Evolutionary conservation across 306 rosid genomes (phyloP).

Genomic region (Erythrophleum fordii): DNA sequence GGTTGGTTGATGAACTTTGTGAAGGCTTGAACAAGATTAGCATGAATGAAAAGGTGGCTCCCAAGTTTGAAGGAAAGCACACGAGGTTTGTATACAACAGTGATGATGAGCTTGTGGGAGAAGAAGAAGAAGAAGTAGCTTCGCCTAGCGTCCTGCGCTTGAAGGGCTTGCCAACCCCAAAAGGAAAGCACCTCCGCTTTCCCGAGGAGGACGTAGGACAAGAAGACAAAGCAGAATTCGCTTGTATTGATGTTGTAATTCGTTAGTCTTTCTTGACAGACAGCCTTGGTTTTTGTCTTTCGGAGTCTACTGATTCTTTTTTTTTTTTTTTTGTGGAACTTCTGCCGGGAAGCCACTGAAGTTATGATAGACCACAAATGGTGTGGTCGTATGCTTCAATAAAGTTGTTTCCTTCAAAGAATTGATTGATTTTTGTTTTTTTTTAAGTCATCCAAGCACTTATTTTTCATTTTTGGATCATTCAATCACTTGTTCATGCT

Average conservation of each 20-base stretch:
- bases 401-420: background rate
- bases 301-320: background rate
- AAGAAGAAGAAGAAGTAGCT: constrained; percentile 41
- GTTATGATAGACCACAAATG: constrained; percentile 8
- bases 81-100: constrained; percentile 77
- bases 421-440: background rate
- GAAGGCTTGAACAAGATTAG: constrained; percentile 65
- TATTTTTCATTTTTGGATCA: no score
- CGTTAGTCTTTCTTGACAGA: constrained; percentile 33
- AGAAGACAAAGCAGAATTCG: constrained; percentile 1
- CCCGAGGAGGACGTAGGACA: constrained; percentile 47
- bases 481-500: no score
- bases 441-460: no score
- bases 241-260: background rate
- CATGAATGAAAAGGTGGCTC: constrained; percentile 53
- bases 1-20: constrained; percentile 69
- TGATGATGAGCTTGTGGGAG: constrained; percentile 77
- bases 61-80: constrained; percentile 75
- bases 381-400: constrained; percentile 9
- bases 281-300: background rate
- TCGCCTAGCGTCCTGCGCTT: constrained; percentile 53
- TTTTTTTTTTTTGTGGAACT: background rate
- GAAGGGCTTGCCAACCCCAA: constrained; percentile 87
- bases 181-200: constrained; percentile 90
- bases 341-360: background rate